Evolutionary conservation across 225 moss, liverwort and hornwort species (phyloP), one percentile per base, ranked within the genome.

Genomic region (Sphagnum contortum): DNA sequence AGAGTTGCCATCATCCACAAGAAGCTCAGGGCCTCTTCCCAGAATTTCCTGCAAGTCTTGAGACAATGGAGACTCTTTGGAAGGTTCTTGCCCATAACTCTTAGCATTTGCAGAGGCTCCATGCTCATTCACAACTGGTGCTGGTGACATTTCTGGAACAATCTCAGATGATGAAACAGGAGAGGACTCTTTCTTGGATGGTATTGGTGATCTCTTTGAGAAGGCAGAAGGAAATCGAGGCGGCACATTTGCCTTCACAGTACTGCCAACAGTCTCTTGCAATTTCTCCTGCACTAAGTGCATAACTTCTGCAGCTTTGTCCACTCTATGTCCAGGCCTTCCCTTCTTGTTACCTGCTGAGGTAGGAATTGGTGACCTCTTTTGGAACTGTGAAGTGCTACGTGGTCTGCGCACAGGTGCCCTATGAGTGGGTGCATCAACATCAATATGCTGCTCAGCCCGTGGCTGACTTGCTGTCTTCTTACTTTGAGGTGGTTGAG

Each of bases 281-380:
- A 29, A 29, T 29, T 29, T 29, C 29, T 29, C 29, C 1, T 29
- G 29, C 29, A 29, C 29, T 29, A 29, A 29, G 1, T 29, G 29
- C 29, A 29, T 29, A 29, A 59, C 47, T 49, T 58, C 12, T 2
- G 68, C 60, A 13, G 59, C 48, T 45, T 66, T 51, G 5, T 66
- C 50, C 47, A 29, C 29, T 29, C 68, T 68, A 8, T 63, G 44
- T 47, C 4, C 7, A 9, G 52, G 52, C 45, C 12, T 46, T 9
- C 64, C 62, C 71, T 68, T 80, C 61, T 79, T 80, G 64, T 76
- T 75, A 52, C 60, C 61, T 48, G 73, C 72, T 14, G 53, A 48
- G 9, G 57, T 48, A 56, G 81, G 79, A 14, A 90, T 87, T 2
- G 87, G 89, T 29, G 89, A 87, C 47, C 69, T 68, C 68, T 80